Evolutionary conservation across 1,139 yeast species (phyloP).

Genomic region (Diutina scorzettiae): DNA sequence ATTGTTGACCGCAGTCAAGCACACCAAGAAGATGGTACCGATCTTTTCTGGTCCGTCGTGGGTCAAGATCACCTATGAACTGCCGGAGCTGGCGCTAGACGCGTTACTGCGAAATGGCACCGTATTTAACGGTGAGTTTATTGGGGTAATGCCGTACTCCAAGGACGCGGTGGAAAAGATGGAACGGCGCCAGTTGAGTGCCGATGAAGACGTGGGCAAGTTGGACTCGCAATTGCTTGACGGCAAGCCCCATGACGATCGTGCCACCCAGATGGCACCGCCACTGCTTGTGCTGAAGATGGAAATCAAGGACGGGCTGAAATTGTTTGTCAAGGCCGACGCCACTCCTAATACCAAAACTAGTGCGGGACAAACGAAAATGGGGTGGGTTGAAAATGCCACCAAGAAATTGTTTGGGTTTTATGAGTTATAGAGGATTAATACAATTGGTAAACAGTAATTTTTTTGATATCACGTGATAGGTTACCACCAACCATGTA

Average conservation of each 20-base stretch:
- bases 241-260: constrained; percentile 11
- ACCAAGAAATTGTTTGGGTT: constrained; percentile 33
- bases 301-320: constrained; percentile 32
- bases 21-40: constrained; percentile 24
- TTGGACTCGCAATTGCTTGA: constrained; percentile 13
- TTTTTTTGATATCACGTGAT: too few species aligned
- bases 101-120: constrained; percentile 78
- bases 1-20: not conserved
- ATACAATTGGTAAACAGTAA: too few species aligned
- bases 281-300: constrained; percentile 9
- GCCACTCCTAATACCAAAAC: constrained; percentile 13
- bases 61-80: constrained; percentile 78
- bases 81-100: constrained; percentile 63
- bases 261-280: constrained; percentile 6
- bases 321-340: constrained; percentile 23
- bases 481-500: too few species aligned
- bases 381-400: constrained; percentile 24
- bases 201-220: constrained; percentile 47
- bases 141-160: constrained; percentile 69
- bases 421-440: constrained; percentile 29
- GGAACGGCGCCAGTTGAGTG: constrained; percentile 41
- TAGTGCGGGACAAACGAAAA: constrained; percentile 15
- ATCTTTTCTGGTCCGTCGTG: constrained; percentile 79
- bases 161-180: constrained; percentile 51
- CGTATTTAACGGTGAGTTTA: constrained; percentile 53